These are phyloP conservation scores for Mycena capillaripes DNA, from an alignment of 768 basidiomycete genomes.

Conservation along the genomic window DNA sequence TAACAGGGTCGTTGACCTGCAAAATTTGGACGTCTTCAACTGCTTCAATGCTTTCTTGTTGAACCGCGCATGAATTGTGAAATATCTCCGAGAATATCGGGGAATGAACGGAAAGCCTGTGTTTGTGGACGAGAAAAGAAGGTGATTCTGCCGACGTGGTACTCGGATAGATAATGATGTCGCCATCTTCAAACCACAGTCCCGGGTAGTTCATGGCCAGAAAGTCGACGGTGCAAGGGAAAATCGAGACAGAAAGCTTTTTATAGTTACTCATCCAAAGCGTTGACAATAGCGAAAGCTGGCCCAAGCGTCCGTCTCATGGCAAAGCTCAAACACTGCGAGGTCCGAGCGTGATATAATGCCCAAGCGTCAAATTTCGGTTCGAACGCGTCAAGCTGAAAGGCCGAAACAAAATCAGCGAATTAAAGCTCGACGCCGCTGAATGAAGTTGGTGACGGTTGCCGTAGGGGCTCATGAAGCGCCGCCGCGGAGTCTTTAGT, in stretches of 20 bases:
- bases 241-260: not conserved
- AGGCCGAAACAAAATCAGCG: too few relatives aligned
- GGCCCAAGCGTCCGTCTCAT: not conserved
- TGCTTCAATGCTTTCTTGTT: too few relatives aligned
- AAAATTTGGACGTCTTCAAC: not conserved
- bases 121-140: not conserved
- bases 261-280: not conserved
- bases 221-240: too few relatives aligned
- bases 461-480: too few relatives aligned
- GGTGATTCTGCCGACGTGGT: not conserved
- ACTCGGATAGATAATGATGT: not conserved
- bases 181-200: slow-evolving; percentile 11
- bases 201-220: not conserved
- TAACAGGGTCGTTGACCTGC: not conserved
- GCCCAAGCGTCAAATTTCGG: too few relatives aligned
- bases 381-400: too few relatives aligned
- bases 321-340: too few relatives aligned
- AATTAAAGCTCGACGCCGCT: too few relatives aligned
- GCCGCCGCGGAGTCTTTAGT: too few relatives aligned
- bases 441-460: too few relatives aligned
- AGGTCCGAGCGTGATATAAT: too few relatives aligned
- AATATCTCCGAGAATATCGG: not conserved
- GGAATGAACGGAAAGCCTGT: not conserved
- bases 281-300: not conserved
- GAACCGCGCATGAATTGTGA: not conserved